Conservation (phyloP, 805 yeast genomes). For the Hanseniaspora jakobsenii region DNA sequence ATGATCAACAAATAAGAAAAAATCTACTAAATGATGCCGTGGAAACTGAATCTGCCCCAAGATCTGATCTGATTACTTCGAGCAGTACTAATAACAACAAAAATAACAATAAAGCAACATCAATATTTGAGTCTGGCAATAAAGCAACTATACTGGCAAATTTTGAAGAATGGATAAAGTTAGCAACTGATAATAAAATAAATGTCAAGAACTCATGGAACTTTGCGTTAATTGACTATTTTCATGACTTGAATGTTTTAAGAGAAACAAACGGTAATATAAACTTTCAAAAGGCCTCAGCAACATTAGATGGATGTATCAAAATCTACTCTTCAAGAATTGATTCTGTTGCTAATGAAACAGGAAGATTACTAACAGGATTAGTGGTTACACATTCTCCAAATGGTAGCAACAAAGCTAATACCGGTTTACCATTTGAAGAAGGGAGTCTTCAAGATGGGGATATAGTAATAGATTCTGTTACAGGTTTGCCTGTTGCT, state of each 20-base stretch:
- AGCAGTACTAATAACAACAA: neutral
- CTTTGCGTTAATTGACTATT: conserved; percentile 81
- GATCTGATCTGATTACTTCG: neutral
- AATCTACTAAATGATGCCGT: conserved; percentile 7
- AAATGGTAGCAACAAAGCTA: conserved; percentile 21
- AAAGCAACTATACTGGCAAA: conserved; percentile 37
- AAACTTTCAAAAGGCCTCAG: conserved; percentile 82
- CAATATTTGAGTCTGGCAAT: conserved; percentile 24
- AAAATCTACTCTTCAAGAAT: conserved; percentile 84
- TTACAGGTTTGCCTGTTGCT: conserved; percentile 28
- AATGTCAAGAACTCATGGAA: conserved; percentile 81
- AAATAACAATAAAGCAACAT: neutral
- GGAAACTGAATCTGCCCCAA: neutral
- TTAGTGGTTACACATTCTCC: conserved; percentile 37
- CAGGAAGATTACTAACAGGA: conserved; percentile 73
- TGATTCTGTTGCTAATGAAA: conserved; percentile 83
- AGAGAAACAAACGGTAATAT: conserved; percentile 55
- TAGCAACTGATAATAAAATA: conserved; percentile 75
- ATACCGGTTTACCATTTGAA: too few species aligned
- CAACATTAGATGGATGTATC: conserved; percentile 88
- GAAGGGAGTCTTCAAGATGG: too few species aligned
- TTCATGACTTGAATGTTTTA: conserved; percentile 66
- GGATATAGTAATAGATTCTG: conserved; percentile 26
- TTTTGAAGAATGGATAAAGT: conserved; percentile 69
- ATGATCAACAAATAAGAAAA: conserved; percentile 3